A percentile compares a stretch with the other conserved stretches of the same genome.
Conservation (phyloP, 345 rosid species). For the Populus ilicifolia region DNA sequence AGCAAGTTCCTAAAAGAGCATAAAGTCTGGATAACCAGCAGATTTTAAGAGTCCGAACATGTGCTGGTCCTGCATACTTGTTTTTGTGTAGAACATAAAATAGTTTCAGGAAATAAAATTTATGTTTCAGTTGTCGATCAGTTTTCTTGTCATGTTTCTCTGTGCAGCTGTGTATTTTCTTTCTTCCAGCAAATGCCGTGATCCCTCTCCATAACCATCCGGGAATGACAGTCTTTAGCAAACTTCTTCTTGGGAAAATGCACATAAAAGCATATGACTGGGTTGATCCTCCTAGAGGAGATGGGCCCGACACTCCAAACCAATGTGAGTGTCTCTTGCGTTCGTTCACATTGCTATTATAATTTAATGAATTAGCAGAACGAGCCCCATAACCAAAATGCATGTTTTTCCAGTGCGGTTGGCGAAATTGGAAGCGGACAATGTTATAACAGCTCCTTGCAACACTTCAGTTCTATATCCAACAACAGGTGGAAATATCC, state of each 20-base stretch:
- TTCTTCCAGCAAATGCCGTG: slow-evolving; percentile 55
- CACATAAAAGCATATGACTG: slow-evolving; percentile 69
- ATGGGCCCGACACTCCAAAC: slow-evolving; percentile 12
- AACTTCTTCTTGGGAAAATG: slow-evolving; percentile 58
- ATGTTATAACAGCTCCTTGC: slow-evolving; percentile 50
- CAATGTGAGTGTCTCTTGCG: slow-evolving; percentile 28
- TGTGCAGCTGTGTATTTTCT: slow-evolving; percentile 58
- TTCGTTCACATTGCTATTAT: background rate
- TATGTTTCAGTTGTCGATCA: background rate
- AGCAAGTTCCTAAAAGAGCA: background rate
- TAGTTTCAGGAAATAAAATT: background rate
- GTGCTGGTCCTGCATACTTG: background rate
- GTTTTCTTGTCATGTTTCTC: background rate
- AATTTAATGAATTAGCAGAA: background rate
- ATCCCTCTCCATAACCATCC: slow-evolving; percentile 86
- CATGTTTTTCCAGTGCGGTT: slow-evolving; percentile 39
- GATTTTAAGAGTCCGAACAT: background rate
- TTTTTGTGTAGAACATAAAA: background rate
- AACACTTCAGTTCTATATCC: slow-evolving; percentile 63
- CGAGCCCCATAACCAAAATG: background rate
- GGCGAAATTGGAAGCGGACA: slow-evolving; percentile 38
- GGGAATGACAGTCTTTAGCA: slow-evolving; percentile 70
- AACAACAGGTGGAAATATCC: slow-evolving; percentile 71
- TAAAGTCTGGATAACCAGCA: background rate
- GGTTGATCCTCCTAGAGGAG: slow-evolving; percentile 30